phyloP scores from a whole-genome alignment of 306 rosid genomes.

The Inga oerstediana region DNA sequence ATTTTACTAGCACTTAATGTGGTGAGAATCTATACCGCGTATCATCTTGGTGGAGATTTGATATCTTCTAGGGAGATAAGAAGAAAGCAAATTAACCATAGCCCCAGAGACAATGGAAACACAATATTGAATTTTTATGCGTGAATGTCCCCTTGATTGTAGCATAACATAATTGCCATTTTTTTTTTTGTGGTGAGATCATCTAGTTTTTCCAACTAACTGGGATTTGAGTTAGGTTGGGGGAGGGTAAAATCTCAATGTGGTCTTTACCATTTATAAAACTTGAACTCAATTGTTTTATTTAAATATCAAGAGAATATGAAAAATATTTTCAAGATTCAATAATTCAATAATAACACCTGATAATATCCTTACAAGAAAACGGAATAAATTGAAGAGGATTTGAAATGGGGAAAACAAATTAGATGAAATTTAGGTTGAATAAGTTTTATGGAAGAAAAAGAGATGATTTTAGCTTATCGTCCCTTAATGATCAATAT shows the following conservation, averaged over 20 bases:
- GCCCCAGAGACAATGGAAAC: conserved; percentile 2
- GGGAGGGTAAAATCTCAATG: not conserved
- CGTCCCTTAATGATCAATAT: not conserved
- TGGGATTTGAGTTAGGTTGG: not conserved
- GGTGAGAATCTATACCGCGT: conserved; percentile 4
- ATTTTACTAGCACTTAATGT: conserved; percentile 6
- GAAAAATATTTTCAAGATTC: conserved; percentile 21
- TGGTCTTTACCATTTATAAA: not conserved
- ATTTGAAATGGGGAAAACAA: conserved; percentile 18
- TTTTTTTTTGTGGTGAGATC: not conserved
- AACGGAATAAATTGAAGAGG: conserved; percentile 2
- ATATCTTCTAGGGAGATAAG: conserved; percentile 10
- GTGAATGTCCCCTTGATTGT: conserved; percentile 20
- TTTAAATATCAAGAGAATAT: conserved; percentile 14
- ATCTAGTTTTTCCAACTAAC: not conserved
- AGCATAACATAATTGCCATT: not conserved
- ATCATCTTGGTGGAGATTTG: conserved; percentile 19
- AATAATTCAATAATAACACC: conserved; percentile 13
- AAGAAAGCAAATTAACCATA: conserved; percentile 22
- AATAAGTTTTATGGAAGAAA: conserved; percentile 6
- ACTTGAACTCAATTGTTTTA: conserved; percentile 4
- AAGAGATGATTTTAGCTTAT: not conserved
- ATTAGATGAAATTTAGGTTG: not conserved
- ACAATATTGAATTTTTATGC: not conserved
- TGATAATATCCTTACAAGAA: not conserved